Conservation (phyloP, 257 asterid species). For the Jacaranda mimosifolia region DNA sequence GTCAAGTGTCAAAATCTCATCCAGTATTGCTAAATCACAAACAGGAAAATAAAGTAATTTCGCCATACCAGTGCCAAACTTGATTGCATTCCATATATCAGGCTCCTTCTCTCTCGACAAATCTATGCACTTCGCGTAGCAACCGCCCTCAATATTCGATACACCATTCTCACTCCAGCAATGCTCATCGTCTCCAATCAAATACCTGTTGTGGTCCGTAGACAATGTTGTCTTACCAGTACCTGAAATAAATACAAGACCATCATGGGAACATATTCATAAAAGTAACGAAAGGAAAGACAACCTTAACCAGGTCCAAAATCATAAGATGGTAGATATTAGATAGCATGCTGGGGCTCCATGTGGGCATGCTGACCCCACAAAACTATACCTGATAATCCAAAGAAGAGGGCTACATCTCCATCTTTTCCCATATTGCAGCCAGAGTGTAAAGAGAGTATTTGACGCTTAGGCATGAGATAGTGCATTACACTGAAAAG, state of each 20-base stretch:
- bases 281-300: neutral
- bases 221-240: constrained; percentile 96
- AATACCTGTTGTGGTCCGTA: constrained; percentile 83
- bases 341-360: constrained; percentile 36
- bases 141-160: constrained; percentile 95
- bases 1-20: neutral
- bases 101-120: constrained; percentile 91
- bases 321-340: neutral
- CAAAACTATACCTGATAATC: constrained; percentile 75
- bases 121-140: constrained; percentile 96
- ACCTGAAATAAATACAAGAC: constrained; percentile 49
- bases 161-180: constrained; percentile 96
- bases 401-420: constrained; percentile 94
- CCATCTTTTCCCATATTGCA: constrained; percentile 91
- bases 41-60: neutral
- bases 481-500: constrained; percentile 92
- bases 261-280: neutral
- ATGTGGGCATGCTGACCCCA: constrained; percentile 21
- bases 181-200: constrained; percentile 98
- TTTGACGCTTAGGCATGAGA: constrained; percentile 94
- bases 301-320: too few relatives aligned
- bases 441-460: constrained; percentile 93
- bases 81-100: constrained; percentile 95
- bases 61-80: constrained; percentile 80
- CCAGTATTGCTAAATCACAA: neutral